phyloP scores from a whole-genome alignment of 225 moss, liverwort and hornwort species.

The Sphagnum contortum region DNA sequence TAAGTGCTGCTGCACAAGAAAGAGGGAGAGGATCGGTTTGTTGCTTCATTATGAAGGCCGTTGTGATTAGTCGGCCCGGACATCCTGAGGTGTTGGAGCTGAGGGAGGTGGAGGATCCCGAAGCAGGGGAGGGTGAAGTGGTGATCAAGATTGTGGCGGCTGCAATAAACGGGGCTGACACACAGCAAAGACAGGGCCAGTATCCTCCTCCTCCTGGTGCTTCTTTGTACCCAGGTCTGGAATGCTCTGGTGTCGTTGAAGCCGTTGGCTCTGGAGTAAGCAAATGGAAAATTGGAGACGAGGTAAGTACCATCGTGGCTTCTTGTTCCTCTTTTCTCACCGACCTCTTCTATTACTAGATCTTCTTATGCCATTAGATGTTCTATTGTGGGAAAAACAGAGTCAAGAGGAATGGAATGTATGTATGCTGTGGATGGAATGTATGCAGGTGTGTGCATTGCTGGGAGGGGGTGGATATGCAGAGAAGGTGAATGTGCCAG shows the following conservation, averaged over 20 bases:
- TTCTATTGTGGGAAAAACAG: too few relatives aligned
- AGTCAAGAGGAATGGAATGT: too few relatives aligned
- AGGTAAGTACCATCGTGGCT: slow-evolving; percentile 60
- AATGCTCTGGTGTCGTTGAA: slow-evolving; percentile 71
- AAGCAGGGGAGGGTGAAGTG: slow-evolving; percentile 48
- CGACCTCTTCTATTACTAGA: too few relatives aligned
- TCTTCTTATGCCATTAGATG: too few relatives aligned
- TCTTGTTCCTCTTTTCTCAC: too few relatives aligned
- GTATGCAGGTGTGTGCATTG: too few relatives aligned
- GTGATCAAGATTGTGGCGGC: slow-evolving; percentile 48
- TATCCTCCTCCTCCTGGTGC: slow-evolving; percentile 43
- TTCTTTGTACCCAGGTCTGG: slow-evolving; percentile 55
- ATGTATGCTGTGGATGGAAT: too few relatives aligned
- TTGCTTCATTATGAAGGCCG: too few relatives aligned
- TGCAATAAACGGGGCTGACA: slow-evolving; percentile 65
- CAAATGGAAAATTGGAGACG: slow-evolving; percentile 77
- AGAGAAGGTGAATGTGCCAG: slow-evolving; percentile 58
- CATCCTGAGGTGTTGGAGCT: too few relatives aligned
- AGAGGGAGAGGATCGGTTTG: too few relatives aligned
- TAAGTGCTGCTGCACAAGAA: too few relatives aligned
- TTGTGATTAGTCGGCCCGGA: too few relatives aligned
- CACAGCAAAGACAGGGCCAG: slow-evolving; percentile 42
- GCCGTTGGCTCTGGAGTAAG: slow-evolving; percentile 53
- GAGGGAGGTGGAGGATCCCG: slow-evolving; percentile 37
- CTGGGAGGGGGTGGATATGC: slow-evolving; percentile 93